Base-by-base conservation (phyloP, 768 basidiomycete species). In the Daedaleopsis nitida region DNA sequence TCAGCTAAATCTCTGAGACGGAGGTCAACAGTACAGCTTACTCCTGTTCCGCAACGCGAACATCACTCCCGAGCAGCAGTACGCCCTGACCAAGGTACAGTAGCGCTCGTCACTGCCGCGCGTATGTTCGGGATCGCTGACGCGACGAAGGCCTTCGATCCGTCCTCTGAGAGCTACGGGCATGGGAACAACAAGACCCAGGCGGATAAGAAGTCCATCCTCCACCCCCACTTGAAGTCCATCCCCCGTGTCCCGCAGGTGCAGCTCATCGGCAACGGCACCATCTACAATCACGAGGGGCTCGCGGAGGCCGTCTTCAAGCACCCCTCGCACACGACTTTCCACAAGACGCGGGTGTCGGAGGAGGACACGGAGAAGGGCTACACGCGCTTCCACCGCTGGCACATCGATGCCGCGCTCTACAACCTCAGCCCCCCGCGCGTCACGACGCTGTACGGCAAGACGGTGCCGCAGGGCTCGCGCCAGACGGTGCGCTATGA, bases 401-500 rank as follows among this genome's bases (percentile, higher is more conserved):
- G 93, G 92, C 92, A 96, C 73, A 94, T 95, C 73, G 94, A 95
- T 66, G 93, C 94, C 1, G 92, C 92, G 1, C 75, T 93, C 42
- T 91, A 91, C 70, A 84, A 88, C 58, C 79, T 88, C 14, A 83
- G 84, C 24, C 91, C 91, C 16, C 93, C 94, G 5, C 87, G 82
- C 64, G 93, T 91, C 44, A 96, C 94, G 6, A 92, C 92, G 0
- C 83, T 96, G 21, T 94, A 93, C 66, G 91, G 86, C 0, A 80
- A 95, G 64, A 78, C 68, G 3, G 87, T 95, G 0, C 94, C 94
- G 3, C 63, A 78, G 24, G 93, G 92, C 2, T 68, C 76, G 13
- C 69, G 63, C 19, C 92, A 96, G 78, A 78, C 77, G 3, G 83
- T 83, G 62, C 76, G 88, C 61, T 93, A 94, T 69, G 92, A 94